Evolutionary conservation across 768 basidiomycete species (phyloP).

Genomic region (Leccinum uliginosum): DNA sequence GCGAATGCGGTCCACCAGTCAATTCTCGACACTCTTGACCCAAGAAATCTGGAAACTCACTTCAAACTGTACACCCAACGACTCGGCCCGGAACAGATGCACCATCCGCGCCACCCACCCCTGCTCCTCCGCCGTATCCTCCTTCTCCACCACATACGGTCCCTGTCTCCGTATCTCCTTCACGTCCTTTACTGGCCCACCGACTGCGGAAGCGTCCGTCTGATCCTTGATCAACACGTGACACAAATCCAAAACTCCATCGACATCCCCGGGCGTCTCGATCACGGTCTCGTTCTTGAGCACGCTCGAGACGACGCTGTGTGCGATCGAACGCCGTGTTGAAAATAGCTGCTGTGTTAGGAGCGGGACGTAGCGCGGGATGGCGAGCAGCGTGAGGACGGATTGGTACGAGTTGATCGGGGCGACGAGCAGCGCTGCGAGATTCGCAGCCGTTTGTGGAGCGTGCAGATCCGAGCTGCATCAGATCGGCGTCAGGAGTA

Average conservation of each 20-base stretch:
- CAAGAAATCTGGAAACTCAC: slow-evolving; percentile 32
- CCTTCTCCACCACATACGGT: slow-evolving; percentile 62
- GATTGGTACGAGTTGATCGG: slow-evolving; percentile 97
- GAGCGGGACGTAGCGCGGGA: slow-evolving; percentile 84
- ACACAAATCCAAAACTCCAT: slow-evolving; percentile 87
- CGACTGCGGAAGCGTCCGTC: slow-evolving; percentile 40
- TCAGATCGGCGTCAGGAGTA: neutral
- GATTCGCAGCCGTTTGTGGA: slow-evolving; percentile 81
- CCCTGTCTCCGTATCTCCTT: slow-evolving; percentile 55
- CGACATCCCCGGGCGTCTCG: slow-evolving; percentile 90
- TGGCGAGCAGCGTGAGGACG: slow-evolving; percentile 93
- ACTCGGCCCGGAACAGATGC: slow-evolving; percentile 88
- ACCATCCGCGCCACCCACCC: slow-evolving; percentile 99
- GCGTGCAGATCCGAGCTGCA: slow-evolving; percentile 82
- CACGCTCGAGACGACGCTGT: slow-evolving; percentile 90
- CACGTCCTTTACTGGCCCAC: slow-evolving; percentile 21
- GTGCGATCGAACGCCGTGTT: slow-evolving; percentile 87
- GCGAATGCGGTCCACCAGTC: neutral
- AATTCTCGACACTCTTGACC: neutral
- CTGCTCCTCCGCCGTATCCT: slow-evolving; percentile 97
- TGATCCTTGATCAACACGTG: slow-evolving; percentile 91
- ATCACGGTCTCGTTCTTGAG: slow-evolving; percentile 96
- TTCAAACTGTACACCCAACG: slow-evolving; percentile 85
- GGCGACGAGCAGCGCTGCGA: slow-evolving; percentile 87
- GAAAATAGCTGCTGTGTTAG: slow-evolving; percentile 84